Evolutionary conservation across 2,329 filamentous ascomycete species (phyloP).

Genomic region (Fusarium goolgardi): DNA sequence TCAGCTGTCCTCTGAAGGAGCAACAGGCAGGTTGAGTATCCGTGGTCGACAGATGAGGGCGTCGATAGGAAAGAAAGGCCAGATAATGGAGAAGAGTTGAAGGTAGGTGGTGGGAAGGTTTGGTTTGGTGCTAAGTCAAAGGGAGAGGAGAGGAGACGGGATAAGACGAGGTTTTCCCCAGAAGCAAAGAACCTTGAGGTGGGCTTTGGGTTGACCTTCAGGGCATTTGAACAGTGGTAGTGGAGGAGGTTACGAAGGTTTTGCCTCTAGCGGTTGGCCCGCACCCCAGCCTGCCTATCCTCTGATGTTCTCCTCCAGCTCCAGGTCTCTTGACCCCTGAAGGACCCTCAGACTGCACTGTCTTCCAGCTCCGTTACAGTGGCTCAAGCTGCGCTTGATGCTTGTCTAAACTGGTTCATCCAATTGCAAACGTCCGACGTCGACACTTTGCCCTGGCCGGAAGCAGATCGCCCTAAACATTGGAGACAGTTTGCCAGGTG

Average conservation of each 20-base stretch:
- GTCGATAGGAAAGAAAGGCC: conserved; percentile 47
- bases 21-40: conserved; percentile 49
- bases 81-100: conserved; percentile 44
- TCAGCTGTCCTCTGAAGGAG: conserved; percentile 55
- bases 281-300: not conserved
- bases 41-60: conserved; percentile 48
- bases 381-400: conserved; percentile 23
- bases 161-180: conserved; percentile 55
- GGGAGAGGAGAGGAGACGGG: conserved; percentile 50
- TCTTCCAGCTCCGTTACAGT: conserved; percentile 42
- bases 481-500: conserved; percentile 36
- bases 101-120: conserved; percentile 12
- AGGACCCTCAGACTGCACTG: conserved; percentile 30
- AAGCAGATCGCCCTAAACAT: conserved; percentile 43
- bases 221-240: conserved; percentile 23
- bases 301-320: conserved; percentile 29
- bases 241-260: conserved; percentile 52
- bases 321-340: conserved; percentile 28
- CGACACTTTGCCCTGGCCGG: conserved; percentile 42
- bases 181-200: conserved; percentile 46
- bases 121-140: conserved; percentile 46
- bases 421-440: conserved; percentile 41
- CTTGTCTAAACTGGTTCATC: conserved; percentile 19
- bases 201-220: conserved; percentile 40
- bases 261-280: conserved; percentile 52